Evolutionary conservation across 164 flowering plant species (phyloP), one percentile per base, ranked within the genome.

Genomic region (Liquidambar formosana): DNA sequence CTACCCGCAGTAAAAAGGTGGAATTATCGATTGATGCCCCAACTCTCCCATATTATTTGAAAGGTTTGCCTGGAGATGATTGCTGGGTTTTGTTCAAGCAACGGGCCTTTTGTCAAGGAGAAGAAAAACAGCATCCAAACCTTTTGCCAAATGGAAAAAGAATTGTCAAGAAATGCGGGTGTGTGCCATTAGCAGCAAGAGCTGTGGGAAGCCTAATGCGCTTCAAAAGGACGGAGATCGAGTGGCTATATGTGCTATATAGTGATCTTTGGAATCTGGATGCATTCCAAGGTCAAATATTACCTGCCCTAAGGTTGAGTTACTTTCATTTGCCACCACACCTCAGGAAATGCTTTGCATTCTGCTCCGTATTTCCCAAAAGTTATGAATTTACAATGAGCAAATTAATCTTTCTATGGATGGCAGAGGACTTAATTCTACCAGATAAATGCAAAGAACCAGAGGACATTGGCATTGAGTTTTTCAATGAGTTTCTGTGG

Each of bases 51-150:
- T 14, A 69, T 48, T 15, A 51, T n/a, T 54, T 74, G 58, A 8
- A 61, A 8, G 51, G 38, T 11, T 13, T 74, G 3, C 38, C 62
- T 0, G 54, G 52, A 0, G 58, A 65, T 2, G 62, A 60, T 45
- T 74, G 70, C 33, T 74, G 73, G 66, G 15, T 19, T 21, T 70
- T 66, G 68, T 70, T 71, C 63, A 70, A 52, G 68, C 64, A 66
- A 38, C 48, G 57, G 1, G 66, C 73, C 10, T 70, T 70, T 47
- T 1, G 5, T 0, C 4, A 4, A 10, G 74, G 46, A 23, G 44
- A 62, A 59, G 57, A 52, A 4, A 51, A 51, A 13, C 3, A 25
- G 4, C 8, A 27, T 57, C 47, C 49, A 21, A 54, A 47, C 25
- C 18, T 75, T 11, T 8, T 54, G 22, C 15, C 64, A 0, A 48